Conservation (phyloP, 371 early-diverging fungal genomes). For the Mucor circinelloides region DNA sequence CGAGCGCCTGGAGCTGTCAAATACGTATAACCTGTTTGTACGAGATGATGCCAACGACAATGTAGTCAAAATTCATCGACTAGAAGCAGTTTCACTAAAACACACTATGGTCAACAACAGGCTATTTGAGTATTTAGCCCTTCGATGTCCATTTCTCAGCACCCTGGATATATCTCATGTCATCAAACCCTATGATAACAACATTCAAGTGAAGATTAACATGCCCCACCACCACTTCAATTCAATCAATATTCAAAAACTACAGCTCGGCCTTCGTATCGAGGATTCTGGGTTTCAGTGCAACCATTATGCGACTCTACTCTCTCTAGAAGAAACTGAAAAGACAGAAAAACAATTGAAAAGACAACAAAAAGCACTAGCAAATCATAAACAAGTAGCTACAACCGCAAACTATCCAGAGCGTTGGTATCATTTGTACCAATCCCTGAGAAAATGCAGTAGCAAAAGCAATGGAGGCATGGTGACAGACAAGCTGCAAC, state of each 20-base stretch:
- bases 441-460: not conserved
- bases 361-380: not conserved
- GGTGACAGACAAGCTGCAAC: not conserved
- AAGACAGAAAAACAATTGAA: not conserved
- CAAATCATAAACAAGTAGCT: not conserved
- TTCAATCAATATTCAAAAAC: slow-evolving; percentile 5
- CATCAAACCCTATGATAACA: slow-evolving; percentile 18
- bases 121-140: slow-evolving; percentile 14
- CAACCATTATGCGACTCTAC: slow-evolving; percentile 1
- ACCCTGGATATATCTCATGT: slow-evolving; percentile 7
- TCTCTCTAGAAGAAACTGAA: slow-evolving; percentile 12
- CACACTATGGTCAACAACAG: slow-evolving; percentile 18
- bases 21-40: slow-evolving; percentile 21
- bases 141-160: slow-evolving; percentile 11
- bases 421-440: slow-evolving; percentile 23
- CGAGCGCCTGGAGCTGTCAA: slow-evolving; percentile 1
- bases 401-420: not conserved
- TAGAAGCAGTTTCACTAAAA: slow-evolving; percentile 2
- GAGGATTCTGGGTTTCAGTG: slow-evolving; percentile 21
- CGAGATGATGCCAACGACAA: not conserved
- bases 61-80: not conserved
- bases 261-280: slow-evolving; percentile 12
- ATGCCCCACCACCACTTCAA: slow-evolving; percentile 19
- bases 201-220: slow-evolving; percentile 12
- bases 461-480: not conserved